These are phyloP conservation scores for Solanum hybrid DNA, from an alignment of 305 asterid species.

Conservation along the genomic window DNA sequence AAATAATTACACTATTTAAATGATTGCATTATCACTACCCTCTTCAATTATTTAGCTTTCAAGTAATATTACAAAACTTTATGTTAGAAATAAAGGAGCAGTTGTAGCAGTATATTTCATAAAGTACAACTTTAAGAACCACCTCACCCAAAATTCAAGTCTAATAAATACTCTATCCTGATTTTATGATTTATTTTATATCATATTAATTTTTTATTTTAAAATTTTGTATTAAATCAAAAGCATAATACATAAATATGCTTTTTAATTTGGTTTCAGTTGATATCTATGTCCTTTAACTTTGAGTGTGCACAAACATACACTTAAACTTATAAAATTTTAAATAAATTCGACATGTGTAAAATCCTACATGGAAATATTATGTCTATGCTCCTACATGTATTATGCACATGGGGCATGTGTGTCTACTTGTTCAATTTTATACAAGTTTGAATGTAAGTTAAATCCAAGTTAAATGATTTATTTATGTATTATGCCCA, in stretches of 20 bases:
- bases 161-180: background rate
- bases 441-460: background rate
- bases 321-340: too few relatives aligned
- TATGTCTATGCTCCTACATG: background rate
- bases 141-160: background rate
- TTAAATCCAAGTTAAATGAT: too few relatives aligned
- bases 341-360: fast-evolving
- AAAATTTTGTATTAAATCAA: background rate
- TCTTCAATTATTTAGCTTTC: background rate
- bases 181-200: background rate
- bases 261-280: too few relatives aligned
- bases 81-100: background rate
- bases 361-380: background rate
- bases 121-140: background rate
- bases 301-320: too few relatives aligned
- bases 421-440: too few relatives aligned
- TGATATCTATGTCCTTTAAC: background rate
- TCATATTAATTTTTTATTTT: background rate
- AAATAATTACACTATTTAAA: background rate
- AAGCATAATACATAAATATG: too few relatives aligned
- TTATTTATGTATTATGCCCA: background rate
- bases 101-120: background rate
- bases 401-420: background rate
- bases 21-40: background rate
- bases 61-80: background rate